Conservation (phyloP, 148 eudicot species). For the Hydrangea macrophylla region DNA sequence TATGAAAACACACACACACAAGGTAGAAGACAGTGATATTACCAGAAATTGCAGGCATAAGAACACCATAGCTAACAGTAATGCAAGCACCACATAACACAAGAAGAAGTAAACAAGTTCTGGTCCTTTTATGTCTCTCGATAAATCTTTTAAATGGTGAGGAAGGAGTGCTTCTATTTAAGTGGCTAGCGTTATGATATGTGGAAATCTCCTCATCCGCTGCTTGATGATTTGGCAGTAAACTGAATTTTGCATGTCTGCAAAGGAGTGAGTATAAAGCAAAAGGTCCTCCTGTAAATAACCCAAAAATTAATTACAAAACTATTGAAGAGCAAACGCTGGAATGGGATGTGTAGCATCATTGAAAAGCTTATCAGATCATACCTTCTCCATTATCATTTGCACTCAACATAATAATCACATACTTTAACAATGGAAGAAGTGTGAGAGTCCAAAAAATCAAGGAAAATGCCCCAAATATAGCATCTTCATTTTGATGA, state of each 20-base stretch:
- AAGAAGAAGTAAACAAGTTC: slow-evolving; percentile 34
- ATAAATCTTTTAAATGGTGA: slow-evolving; percentile 28
- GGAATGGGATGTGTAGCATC: not conserved
- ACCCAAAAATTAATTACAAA: slow-evolving; percentile 1
- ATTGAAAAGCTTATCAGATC: not conserved
- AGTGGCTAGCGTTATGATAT: slow-evolving; percentile 36
- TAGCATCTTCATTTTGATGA: slow-evolving; percentile 36
- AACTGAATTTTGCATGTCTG: slow-evolving; percentile 49
- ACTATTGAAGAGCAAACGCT: not conserved
- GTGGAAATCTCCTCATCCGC: slow-evolving; percentile 48
- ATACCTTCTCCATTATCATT: slow-evolving; percentile 61
- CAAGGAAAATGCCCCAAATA: slow-evolving; percentile 46
- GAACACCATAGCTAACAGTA: slow-evolving; percentile 39
- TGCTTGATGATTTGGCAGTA: slow-evolving; percentile 44
- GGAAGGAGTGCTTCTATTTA: slow-evolving; percentile 13
- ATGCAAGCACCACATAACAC: slow-evolving; percentile 42
- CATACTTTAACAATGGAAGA: slow-evolving; percentile 45
- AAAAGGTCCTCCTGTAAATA: slow-evolving; percentile 46
- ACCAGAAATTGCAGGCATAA: slow-evolving; percentile 48
- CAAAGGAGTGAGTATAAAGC: slow-evolving; percentile 53
- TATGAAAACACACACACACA: not conserved
- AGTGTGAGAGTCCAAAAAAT: slow-evolving; percentile 56
- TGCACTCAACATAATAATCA: slow-evolving; percentile 35
- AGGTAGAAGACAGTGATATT: not conserved
- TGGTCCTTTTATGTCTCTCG: slow-evolving; percentile 30